Conservation (phyloP, 2,329 filamentous ascomycete genomes). For the Aspergillus oerlinghausenensis region DNA sequence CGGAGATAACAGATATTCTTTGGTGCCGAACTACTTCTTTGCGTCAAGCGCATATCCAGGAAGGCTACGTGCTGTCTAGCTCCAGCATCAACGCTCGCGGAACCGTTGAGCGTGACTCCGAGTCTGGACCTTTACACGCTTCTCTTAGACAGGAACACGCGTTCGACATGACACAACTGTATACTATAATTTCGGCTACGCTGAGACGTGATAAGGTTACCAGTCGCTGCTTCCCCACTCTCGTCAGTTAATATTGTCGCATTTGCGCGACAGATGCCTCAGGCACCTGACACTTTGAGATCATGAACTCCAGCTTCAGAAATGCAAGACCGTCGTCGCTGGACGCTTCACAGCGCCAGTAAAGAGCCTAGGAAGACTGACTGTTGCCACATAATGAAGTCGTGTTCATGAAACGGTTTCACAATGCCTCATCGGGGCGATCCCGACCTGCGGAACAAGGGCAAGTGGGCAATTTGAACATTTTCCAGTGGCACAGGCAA, state of each 20-base stretch:
- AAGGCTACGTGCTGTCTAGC: not conserved
- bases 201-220: not conserved
- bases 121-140: not conserved
- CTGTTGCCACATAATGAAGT: not conserved
- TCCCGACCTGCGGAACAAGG: not conserved
- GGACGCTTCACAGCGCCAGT: too few relatives aligned
- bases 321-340: too few relatives aligned
- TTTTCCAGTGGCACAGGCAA: not conserved
- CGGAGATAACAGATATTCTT: conserved; percentile 1
- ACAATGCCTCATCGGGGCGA: not conserved
- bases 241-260: not conserved
- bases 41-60: not conserved
- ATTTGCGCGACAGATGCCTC: not conserved
- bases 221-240: not conserved
- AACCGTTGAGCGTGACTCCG: not conserved
- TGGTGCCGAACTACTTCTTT: not conserved
- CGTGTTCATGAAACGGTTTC: not conserved
- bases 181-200: not conserved
- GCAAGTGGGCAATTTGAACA: not conserved
- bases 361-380: not conserved
- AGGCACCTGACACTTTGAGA: too few relatives aligned
- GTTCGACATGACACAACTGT: not conserved
- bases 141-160: not conserved
- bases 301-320: too few relatives aligned
- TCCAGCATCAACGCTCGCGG: not conserved